A percentile compares a stretch with the other conserved stretches of the same genome.
These are phyloP conservation scores for Spizellomyces sp. DNA, from an alignment of 192 early-diverging fungal genomes.

Conservation along the genomic window DNA sequence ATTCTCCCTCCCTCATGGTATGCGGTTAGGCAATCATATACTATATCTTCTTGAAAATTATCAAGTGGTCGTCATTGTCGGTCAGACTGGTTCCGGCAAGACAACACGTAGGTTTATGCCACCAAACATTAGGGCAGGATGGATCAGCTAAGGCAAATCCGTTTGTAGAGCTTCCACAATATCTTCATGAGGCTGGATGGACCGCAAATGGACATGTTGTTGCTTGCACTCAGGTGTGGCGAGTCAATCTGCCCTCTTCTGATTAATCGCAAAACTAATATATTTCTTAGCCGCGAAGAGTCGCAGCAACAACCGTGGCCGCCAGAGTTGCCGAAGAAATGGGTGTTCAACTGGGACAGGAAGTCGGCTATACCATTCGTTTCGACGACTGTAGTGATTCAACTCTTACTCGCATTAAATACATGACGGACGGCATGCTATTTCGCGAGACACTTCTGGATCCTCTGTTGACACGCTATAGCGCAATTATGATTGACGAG, in stretches of 20 bases:
- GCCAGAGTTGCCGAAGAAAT: conserved; percentile 77
- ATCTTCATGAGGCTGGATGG: conserved; percentile 77
- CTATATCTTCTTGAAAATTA: conserved; percentile 68
- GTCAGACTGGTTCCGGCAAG: conserved; percentile 81
- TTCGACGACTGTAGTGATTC: conserved; percentile 70
- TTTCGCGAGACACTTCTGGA: conserved; percentile 77
- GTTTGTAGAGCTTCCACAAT: conserved; percentile 74
- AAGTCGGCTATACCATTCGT: conserved; percentile 76
- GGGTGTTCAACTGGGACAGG: conserved; percentile 62
- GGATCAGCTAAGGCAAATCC: neutral
- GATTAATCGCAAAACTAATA: neutral
- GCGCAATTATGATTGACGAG: conserved; percentile 80
- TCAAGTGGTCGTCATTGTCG: conserved; percentile 73
- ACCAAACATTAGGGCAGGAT: neutral
- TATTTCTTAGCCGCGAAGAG: conserved; percentile 57
- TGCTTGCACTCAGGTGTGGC: conserved; percentile 72
- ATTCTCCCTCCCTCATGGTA: neutral
- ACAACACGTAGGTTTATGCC: conserved; percentile 66
- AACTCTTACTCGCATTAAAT: conserved; percentile 68
- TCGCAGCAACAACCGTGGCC: conserved; percentile 74
- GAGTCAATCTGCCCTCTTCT: neutral
- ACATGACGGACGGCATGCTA: conserved; percentile 86
- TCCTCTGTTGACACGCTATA: conserved; percentile 71
- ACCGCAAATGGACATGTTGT: conserved; percentile 58
- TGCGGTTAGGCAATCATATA: conserved; percentile 49